Evolutionary conservation across 441 rosid species (phyloP).

Genomic region (Brassica hybrid): DNA sequence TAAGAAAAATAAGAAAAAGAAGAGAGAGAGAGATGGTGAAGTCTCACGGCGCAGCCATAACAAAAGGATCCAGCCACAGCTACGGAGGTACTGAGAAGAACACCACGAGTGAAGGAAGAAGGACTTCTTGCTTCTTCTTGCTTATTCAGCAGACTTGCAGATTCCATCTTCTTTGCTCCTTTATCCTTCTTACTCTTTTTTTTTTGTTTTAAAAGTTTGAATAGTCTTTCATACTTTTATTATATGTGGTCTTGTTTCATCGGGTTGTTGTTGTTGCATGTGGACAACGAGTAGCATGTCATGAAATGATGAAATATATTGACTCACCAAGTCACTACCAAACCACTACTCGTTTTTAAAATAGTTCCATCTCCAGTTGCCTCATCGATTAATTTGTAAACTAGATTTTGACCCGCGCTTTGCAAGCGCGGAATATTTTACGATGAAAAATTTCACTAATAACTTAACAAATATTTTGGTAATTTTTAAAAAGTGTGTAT

Average conservation of each 20-base stretch:
- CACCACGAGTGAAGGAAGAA: slow-evolving; percentile 41
- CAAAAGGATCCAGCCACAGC: slow-evolving; percentile 55
- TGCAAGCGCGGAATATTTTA: too few relatives aligned
- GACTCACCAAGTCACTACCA: neutral
- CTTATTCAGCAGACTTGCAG: slow-evolving; percentile 30
- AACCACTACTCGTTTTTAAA: neutral
- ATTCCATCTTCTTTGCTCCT: slow-evolving; percentile 22
- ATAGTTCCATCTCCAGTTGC: neutral
- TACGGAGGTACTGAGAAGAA: slow-evolving; percentile 55
- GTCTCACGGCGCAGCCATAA: slow-evolving; percentile 64
- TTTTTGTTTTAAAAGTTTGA: neutral
- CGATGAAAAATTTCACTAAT: too few relatives aligned
- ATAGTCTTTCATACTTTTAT: slow-evolving; percentile 5
- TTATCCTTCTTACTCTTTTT: neutral
- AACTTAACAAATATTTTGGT: too few relatives aligned
- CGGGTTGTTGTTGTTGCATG: neutral
- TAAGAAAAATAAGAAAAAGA: neutral
- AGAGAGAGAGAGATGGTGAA: neutral
- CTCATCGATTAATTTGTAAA: neutral
- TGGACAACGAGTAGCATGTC: neutral
- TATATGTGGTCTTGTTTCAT: neutral
- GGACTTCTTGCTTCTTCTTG: slow-evolving; percentile 19
- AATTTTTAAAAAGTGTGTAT: too few relatives aligned
- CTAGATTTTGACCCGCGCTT: too few relatives aligned
- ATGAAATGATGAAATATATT: neutral